These are phyloP conservation scores for Pseudopithomyces chartarum DNA, from an alignment of 2,329 filamentous ascomycete genomes.

Conservation along the genomic window DNA sequence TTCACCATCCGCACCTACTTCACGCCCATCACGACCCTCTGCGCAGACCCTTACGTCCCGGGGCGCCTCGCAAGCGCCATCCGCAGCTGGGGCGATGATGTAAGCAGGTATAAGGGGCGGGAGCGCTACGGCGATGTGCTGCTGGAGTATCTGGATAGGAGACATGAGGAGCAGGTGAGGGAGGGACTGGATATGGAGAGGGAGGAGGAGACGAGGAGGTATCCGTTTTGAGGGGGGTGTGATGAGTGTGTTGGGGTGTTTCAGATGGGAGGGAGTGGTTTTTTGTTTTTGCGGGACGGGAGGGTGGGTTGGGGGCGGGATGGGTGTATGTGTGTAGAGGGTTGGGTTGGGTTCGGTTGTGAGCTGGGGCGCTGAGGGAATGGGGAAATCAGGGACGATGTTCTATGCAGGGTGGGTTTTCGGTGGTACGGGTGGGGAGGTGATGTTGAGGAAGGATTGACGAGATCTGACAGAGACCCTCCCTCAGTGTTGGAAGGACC, in stretches of 20 bases:
- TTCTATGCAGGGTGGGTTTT: no score
- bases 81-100: conserved; percentile 80
- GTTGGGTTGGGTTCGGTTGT: no score
- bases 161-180: conserved; percentile 75
- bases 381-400: no score
- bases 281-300: no score
- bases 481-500: no score
- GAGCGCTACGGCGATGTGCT: conserved; percentile 75
- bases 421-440: no score
- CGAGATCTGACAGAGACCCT: no score
- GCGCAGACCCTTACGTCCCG: conserved; percentile 74
- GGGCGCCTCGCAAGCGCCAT: conserved; percentile 78
- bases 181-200: conserved; percentile 65
- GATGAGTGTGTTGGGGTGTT: not conserved
- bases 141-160: conserved; percentile 75
- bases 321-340: no score
- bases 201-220: conserved; percentile 65
- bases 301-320: no score
- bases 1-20: conserved; percentile 86
- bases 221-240: conserved; percentile 60
- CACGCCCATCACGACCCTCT: conserved; percentile 70
- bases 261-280: not conserved
- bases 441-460: no score
- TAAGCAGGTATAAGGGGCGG: conserved; percentile 76
- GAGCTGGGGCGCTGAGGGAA: no score